Conservation (phyloP, 1,284 basidiomycete species). For the Takashimella tepidaria region DNA sequence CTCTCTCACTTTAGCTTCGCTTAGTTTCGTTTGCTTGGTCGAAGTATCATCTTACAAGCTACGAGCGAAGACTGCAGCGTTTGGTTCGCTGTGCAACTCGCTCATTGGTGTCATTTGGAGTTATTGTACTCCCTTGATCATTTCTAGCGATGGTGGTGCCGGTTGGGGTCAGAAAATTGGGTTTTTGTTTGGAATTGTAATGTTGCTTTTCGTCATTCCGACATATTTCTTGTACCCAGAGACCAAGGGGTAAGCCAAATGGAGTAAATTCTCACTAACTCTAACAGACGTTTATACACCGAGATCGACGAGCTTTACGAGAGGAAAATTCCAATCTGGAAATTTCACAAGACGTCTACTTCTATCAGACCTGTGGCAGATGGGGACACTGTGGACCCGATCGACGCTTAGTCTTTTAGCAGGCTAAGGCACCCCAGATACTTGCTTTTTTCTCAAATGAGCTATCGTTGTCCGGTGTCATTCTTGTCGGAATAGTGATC, state of each 20-base stretch:
- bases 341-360: constrained; percentile 9
- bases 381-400: background rate
- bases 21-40: constrained; percentile 4
- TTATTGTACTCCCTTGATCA: constrained; percentile 11
- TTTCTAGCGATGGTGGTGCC: constrained; percentile 1
- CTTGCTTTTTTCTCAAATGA: too few species aligned
- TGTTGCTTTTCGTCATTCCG: constrained; percentile 6
- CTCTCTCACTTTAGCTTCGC: constrained; percentile 3
- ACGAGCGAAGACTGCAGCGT: constrained; percentile 16
- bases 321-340: constrained; percentile 6
- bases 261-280: too few species aligned
- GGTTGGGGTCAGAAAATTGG: background rate
- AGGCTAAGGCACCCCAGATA: too few species aligned
- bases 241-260: constrained; percentile 10
- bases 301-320: constrained; percentile 23
- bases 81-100: constrained; percentile 8
- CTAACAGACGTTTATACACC: constrained; percentile 4
- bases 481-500: too few species aligned
- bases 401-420: too few species aligned
- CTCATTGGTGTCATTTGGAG: constrained; percentile 11
- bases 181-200: constrained; percentile 12
- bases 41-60: constrained; percentile 14
- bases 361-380: background rate
- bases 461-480: too few species aligned
- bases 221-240: constrained; percentile 17